phyloP scores from a whole-genome alignment of 225 moss, liverwort and hornwort species.

The Straminergon stramineum region DNA sequence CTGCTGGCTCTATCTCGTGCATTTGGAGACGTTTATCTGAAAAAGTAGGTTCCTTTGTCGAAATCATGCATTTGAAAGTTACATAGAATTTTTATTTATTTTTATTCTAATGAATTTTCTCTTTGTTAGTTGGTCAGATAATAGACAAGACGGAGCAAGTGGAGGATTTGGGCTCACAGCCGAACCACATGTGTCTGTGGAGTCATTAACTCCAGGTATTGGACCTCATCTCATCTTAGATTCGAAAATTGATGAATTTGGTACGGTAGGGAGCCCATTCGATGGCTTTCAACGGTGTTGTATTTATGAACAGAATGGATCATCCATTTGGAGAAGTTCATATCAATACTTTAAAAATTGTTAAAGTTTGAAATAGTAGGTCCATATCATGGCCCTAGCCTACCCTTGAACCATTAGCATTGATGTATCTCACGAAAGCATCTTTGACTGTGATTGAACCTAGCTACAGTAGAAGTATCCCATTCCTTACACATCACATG shows the following conservation, averaged over 20 bases:
- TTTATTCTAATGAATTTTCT: not conserved
- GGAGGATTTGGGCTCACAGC: conserved; percentile 95
- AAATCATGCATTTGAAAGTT: not conserved
- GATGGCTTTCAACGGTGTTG: not conserved
- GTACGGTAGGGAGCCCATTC: not conserved
- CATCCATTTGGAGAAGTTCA: not conserved
- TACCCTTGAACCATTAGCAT: not conserved
- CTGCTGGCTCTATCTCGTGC: conserved; percentile 82
- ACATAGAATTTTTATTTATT: not conserved
- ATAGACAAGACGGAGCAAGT: conserved; percentile 49
- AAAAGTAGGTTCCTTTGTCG: conserved; percentile 43
- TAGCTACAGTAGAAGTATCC: not conserved
- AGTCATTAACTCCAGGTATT: conserved; percentile 60
- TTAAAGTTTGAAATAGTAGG: not conserved
- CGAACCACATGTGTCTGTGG: conserved; percentile 78
- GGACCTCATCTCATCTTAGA: not conserved
- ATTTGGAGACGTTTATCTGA: conserved; percentile 89
- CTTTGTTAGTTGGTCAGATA: conserved; percentile 71
- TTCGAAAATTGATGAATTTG: not conserved
- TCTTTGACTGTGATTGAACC: not conserved
- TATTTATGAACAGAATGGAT: not conserved
- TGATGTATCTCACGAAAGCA: not conserved
- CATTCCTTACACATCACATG: not conserved
- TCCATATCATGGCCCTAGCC: not conserved
- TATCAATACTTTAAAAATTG: not conserved